Conservation (phyloP, 805 yeast genomes). For the Komagataella phaffii region DNA sequence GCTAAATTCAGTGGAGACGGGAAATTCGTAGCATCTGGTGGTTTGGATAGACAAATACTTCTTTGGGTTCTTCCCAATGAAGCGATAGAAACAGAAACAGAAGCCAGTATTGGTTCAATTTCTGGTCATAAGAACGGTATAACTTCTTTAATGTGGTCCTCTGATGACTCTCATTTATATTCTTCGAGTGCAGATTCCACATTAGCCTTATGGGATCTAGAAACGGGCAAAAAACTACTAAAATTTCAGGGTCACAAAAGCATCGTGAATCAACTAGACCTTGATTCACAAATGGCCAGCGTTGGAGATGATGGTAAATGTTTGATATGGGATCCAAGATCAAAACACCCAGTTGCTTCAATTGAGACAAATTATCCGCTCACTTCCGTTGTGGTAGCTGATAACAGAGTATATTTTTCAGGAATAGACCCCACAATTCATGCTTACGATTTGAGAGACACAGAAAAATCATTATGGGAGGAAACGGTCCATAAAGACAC, state of each 20-base stretch:
- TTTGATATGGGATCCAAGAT: conserved; percentile 52
- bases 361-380: conserved; percentile 40
- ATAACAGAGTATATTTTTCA: conserved; percentile 33
- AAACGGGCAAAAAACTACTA: conserved; percentile 38
- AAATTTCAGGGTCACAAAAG: conserved; percentile 38
- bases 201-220: conserved; percentile 48
- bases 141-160: conserved; percentile 42
- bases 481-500: conserved; percentile 32
- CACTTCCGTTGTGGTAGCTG: conserved; percentile 33
- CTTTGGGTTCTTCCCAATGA: conserved; percentile 13
- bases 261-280: conserved; percentile 42
- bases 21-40: conserved; percentile 43
- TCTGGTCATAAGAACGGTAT: conserved; percentile 54
- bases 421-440: conserved; percentile 58
- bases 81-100: conserved; percentile 2
- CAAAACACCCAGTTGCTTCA: conserved; percentile 25
- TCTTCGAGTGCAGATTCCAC: conserved; percentile 52
- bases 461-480: conserved; percentile 28
- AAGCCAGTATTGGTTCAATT: conserved; percentile 29
- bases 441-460: conserved; percentile 43
- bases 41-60: conserved; percentile 36
- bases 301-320: conserved; percentile 57
- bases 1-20: conserved; percentile 42
- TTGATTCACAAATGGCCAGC: conserved; percentile 21
- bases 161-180: conserved; percentile 27